A percentile compares a stretch with the other conserved stretches of the same genome.
Evolutionary conservation across 345 rosid genomes (phyloP).

Genomic region (Eucalyptus marginata): DNA sequence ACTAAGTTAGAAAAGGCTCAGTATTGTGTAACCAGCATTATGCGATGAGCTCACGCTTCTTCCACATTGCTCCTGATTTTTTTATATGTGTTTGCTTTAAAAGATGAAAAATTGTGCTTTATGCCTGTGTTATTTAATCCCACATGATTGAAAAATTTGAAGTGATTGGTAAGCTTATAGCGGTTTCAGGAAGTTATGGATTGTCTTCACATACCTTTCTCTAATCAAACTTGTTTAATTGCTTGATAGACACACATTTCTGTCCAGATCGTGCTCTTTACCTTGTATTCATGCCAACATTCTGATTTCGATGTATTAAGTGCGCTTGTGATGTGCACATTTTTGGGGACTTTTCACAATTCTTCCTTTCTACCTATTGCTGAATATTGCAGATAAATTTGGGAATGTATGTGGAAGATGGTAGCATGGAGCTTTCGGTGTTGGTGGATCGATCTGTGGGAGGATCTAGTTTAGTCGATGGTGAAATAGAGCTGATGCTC

Average conservation of each 20-base stretch:
- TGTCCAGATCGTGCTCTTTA: neutral
- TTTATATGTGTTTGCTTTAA: neutral
- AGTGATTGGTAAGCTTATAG: neutral
- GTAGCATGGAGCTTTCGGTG: constrained; percentile 60
- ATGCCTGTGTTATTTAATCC: neutral
- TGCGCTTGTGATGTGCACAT: neutral
- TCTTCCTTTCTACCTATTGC: neutral
- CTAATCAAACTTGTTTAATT: neutral
- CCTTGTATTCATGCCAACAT: neutral
- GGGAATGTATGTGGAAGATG: constrained; percentile 71
- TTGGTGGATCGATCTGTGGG: constrained; percentile 90
- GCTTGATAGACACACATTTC: neutral
- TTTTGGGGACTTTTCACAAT: neutral
- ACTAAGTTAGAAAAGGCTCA: neutral
- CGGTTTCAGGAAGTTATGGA: neutral
- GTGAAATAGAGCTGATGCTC: constrained; percentile 90
- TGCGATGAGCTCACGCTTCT: neutral
- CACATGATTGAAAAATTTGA: neutral
- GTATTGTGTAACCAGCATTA: neutral
- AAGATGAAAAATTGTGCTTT: neutral
- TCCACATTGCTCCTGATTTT: neutral
- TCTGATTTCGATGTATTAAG: neutral
- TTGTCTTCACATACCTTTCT: neutral
- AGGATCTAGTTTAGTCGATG: constrained; percentile 75
- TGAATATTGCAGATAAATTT: constrained; percentile 51